Evolutionary conservation across 805 yeast genomes (phyloP).

Genomic region (Blastobotrys terrestris): DNA sequence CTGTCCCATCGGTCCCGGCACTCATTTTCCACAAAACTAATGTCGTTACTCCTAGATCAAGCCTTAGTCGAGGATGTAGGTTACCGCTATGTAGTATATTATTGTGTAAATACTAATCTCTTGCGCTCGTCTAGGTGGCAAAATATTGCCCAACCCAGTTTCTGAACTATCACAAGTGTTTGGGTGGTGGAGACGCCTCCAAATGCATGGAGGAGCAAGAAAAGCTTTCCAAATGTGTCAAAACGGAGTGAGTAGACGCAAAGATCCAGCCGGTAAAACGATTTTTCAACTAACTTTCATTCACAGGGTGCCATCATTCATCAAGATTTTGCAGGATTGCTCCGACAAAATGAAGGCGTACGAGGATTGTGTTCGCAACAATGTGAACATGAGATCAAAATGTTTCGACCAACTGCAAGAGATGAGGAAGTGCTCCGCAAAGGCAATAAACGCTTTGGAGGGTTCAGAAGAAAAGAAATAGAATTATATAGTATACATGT

Average conservation of each 20-base stretch:
- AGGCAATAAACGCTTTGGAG: slow-evolving; percentile 27
- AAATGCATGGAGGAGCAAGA: slow-evolving; percentile 51
- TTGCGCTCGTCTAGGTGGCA: slow-evolving; percentile 46
- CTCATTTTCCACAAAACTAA: too few relatives aligned
- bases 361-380: slow-evolving; percentile 54
- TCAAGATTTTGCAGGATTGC: slow-evolving; percentile 60
- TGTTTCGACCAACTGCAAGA: slow-evolving; percentile 49
- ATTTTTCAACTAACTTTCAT: not conserved
- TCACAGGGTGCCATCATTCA: slow-evolving; percentile 59
- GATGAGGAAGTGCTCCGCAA: slow-evolving; percentile 60
- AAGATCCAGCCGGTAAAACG: not conserved
- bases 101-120: not conserved
- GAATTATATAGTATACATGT: not conserved
- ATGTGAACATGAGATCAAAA: slow-evolving; percentile 39
- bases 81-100: too few relatives aligned
- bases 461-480: not conserved
- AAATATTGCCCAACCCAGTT: slow-evolving; percentile 69
- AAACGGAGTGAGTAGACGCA: slow-evolving; percentile 27
- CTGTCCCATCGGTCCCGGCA: too few relatives aligned
- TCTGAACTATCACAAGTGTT: slow-evolving; percentile 66
- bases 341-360: slow-evolving; percentile 51
- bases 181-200: slow-evolving; percentile 47
- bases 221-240: slow-evolving; percentile 57
- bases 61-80: slow-evolving; percentile 65
- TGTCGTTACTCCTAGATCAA: slow-evolving; percentile 57